Percentiles rank a stretch among this genome's conserved stretches.
Evolutionary conservation across 2,329 filamentous ascomycete species (phyloP).

Genomic region (Coniochaeta ligniaria): DNA sequence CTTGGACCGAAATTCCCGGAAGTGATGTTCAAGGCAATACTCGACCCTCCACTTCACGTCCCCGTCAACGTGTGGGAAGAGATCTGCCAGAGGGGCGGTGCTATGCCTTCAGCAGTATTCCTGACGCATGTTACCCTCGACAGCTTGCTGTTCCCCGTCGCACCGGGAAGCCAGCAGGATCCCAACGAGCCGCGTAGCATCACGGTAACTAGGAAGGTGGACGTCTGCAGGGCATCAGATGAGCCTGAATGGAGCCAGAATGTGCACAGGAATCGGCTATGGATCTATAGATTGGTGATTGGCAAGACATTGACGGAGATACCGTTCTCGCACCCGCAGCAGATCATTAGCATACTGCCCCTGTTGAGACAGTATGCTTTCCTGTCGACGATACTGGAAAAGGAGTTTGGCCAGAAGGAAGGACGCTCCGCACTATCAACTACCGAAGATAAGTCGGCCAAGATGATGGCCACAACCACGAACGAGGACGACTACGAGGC

Average conservation of each 20-base stretch:
- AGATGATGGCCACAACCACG: constrained; percentile 13
- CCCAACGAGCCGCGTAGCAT: constrained; percentile 53
- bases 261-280: constrained; percentile 53
- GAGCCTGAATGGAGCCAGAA: constrained; percentile 19
- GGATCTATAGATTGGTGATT: constrained; percentile 67
- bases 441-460: background rate
- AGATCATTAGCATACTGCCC: constrained; percentile 68
- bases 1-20: constrained; percentile 52
- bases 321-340: constrained; percentile 71
- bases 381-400: constrained; percentile 55
- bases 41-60: constrained; percentile 67
- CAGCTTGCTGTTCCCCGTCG: constrained; percentile 47
- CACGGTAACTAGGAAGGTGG: constrained; percentile 37
- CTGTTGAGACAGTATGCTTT: constrained; percentile 69
- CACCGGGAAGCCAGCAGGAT: constrained; percentile 40
- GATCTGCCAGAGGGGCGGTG: constrained; percentile 53
- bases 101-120: constrained; percentile 32
- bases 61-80: constrained; percentile 57
- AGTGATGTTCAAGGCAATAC: constrained; percentile 66
- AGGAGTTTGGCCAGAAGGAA: constrained; percentile 43
- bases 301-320: constrained; percentile 60
- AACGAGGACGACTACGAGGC: constrained; percentile 16
- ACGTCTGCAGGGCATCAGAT: constrained; percentile 24
- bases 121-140: constrained; percentile 42
- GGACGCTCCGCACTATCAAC: constrained; percentile 7